A percentile compares a stretch with the other conserved stretches of the same genome.
Evolutionary conservation across 108 stramenopile species (phyloP).

Genomic region (Nannochloropsis salina): DNA sequence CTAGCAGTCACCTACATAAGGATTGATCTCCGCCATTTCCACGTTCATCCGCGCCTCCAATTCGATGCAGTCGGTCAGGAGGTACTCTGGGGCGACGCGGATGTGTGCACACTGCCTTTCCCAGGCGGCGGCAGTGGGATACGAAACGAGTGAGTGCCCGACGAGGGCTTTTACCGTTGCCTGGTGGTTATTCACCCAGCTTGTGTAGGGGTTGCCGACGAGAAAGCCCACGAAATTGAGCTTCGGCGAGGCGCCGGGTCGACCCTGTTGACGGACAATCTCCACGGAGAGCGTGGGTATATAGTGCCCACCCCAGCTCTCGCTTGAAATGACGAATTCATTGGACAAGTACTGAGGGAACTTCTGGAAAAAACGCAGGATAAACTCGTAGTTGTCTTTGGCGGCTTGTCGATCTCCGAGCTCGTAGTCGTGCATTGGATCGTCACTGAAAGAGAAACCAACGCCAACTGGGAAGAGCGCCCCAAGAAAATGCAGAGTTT

Average conservation of each 20-base stretch:
- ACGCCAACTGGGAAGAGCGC: constrained; percentile 25
- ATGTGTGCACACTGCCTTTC: background rate
- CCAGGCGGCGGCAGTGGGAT: constrained; percentile 41
- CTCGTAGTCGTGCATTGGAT: constrained; percentile 27
- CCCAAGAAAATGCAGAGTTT: background rate
- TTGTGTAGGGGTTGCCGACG: constrained; percentile 41
- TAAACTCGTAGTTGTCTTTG: constrained; percentile 37
- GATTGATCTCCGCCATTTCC: constrained; percentile 23
- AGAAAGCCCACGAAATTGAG: constrained; percentile 40
- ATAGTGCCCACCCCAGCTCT: constrained; percentile 47
- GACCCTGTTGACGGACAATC: background rate
- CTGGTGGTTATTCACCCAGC: constrained; percentile 22
- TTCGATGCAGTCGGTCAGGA: constrained; percentile 34
- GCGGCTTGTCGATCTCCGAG: constrained; percentile 24
- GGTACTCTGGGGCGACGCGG: background rate
- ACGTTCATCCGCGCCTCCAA: constrained; percentile 42
- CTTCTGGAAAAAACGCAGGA: constrained; percentile 28
- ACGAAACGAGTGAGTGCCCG: constrained; percentile 53
- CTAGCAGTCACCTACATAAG: constrained; percentile 34
- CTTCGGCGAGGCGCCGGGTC: constrained; percentile 14
- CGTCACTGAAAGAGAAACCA: constrained; percentile 36
- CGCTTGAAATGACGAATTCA: constrained; percentile 25
- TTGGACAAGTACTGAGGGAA: constrained; percentile 26
- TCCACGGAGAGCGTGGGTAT: constrained; percentile 36
- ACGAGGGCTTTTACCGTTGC: constrained; percentile 39